Conservation (phyloP, 768 basidiomycete species). For the Boletus pseudopeckii region DNA sequence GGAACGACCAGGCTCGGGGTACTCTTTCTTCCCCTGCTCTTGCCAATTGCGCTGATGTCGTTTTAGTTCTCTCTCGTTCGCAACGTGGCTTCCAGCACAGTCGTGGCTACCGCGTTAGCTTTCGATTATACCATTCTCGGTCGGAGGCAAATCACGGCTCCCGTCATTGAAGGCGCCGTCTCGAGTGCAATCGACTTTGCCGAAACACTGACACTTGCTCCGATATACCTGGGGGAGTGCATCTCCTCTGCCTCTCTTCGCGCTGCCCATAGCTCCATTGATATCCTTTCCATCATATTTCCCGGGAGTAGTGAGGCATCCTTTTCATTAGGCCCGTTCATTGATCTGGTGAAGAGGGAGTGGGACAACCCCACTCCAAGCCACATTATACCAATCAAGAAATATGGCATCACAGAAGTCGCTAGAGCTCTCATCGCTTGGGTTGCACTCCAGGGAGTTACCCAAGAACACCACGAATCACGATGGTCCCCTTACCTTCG, state of each 20-base stretch:
- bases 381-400: conserved; percentile 53
- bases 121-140: conserved; percentile 70
- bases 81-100: conserved; percentile 53
- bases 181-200: conserved; percentile 59
- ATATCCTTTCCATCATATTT: conserved; percentile 67
- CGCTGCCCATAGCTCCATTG: conserved; percentile 73
- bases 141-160: conserved; percentile 54
- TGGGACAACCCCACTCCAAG: conserved; percentile 57
- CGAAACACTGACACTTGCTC: conserved; percentile 70
- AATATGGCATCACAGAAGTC: conserved; percentile 62
- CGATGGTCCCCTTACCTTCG: conserved; percentile 62
- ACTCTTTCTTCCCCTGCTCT: conserved; percentile 25
- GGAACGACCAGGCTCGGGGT: conserved; percentile 68
- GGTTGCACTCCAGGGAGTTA: conserved; percentile 78
- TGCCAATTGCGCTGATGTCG: conserved; percentile 8
- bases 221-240: conserved; percentile 72
- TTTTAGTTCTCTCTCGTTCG: conserved; percentile 66
- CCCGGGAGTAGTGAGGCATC: conserved; percentile 75
- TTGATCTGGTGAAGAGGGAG: conserved; percentile 75
- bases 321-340: conserved; percentile 78
- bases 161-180: conserved; percentile 55
- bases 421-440: conserved; percentile 72
- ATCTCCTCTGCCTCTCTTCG: conserved; percentile 71
- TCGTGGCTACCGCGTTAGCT: conserved; percentile 54
- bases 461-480: conserved; percentile 76